Evolutionary conservation across 305 asterid genomes (phyloP).

Genomic region (Ilex paraguariensis): DNA sequence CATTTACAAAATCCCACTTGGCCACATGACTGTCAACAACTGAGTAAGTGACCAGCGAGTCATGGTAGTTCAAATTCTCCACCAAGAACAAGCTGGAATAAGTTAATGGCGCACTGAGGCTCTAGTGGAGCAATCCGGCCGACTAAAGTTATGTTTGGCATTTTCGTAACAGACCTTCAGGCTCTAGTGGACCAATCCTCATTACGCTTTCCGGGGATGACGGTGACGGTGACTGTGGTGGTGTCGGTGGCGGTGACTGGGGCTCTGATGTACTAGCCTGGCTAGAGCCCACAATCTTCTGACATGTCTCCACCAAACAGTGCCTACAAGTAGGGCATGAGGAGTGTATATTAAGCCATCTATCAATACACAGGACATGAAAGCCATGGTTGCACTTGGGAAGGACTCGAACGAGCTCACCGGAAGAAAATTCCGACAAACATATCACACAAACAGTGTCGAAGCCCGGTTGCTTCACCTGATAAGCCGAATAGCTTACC

Average conservation of each 20-base stretch:
- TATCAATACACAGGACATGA: conserved; percentile 4
- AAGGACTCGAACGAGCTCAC: conserved; percentile 2
- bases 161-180: conserved; percentile 18
- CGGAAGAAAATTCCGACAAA: neutral
- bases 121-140: no score
- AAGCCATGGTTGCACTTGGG: conserved; percentile 16
- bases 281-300: neutral
- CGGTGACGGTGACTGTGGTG: no score
- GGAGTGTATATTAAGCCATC: conserved; percentile 14
- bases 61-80: no score
- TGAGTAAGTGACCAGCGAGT: no score
- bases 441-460: conserved; percentile 9
- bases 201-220: conserved; percentile 1
- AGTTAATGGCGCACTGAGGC: no score
- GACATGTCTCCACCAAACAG: conserved; percentile 11
- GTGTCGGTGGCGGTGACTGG: neutral
- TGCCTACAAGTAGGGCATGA: conserved; percentile 19
- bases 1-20: no score
- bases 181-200: conserved; percentile 25
- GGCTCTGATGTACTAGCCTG: neutral
- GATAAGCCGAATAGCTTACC: neutral
- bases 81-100: no score
- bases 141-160: neutral
- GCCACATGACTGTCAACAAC: no score
- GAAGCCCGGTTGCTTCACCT: neutral